phyloP scores from a whole-genome alignment of 768 basidiomycete genomes.

The Cystobasidium ongulense region DNA sequence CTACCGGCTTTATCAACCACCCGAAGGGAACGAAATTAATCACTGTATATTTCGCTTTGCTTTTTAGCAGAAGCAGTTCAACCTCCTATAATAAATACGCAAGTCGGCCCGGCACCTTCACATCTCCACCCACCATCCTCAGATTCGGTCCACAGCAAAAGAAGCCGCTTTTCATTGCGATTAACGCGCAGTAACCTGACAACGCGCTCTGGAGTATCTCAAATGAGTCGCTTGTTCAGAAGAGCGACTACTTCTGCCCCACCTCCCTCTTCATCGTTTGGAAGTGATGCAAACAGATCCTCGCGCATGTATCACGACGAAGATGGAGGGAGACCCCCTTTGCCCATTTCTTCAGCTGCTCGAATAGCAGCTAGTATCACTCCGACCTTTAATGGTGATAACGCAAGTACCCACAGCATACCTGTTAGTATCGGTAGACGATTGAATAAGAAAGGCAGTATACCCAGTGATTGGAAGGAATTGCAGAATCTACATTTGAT shows the following conservation, averaged over 20 bases:
- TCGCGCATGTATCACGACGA: neutral
- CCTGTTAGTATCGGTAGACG: neutral
- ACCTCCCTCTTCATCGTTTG: neutral
- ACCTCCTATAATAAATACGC: neutral
- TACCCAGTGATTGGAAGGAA: neutral
- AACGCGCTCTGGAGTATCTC: neutral
- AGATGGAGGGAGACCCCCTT: neutral
- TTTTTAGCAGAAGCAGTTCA: no score
- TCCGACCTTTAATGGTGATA: neutral
- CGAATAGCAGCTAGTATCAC: neutral
- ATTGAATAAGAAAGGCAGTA: neutral
- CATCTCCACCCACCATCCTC: neutral
- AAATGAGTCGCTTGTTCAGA: neutral
- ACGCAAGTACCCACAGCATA: neutral
- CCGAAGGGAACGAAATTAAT: no score
- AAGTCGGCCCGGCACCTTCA: neutral
- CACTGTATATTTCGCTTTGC: no score
- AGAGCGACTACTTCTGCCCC: neutral
- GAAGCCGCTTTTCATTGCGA: neutral
- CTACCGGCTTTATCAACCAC: no score
- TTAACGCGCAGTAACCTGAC: neutral
- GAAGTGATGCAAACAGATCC: neutral
- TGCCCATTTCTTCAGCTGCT: neutral
- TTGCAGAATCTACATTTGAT: neutral
- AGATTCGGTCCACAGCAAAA: neutral